Conservation (phyloP, 257 asterid species). For the Lithospermum erythrorhizon region DNA sequence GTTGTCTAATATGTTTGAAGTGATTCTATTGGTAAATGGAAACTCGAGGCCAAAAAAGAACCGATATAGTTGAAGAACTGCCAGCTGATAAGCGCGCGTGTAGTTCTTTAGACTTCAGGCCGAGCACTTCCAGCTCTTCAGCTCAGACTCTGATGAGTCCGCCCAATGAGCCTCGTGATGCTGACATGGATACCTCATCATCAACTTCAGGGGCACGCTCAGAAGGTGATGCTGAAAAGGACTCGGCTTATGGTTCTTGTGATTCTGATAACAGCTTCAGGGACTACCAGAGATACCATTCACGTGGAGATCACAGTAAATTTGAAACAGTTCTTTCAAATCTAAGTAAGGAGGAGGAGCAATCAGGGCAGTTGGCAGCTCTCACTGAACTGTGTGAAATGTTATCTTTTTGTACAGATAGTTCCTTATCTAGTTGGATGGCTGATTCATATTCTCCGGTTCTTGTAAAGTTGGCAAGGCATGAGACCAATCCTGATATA, state of each 20-base stretch:
- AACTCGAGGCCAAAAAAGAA: constrained; percentile 83
- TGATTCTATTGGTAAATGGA: constrained; percentile 32
- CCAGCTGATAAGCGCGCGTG: constrained; percentile 96
- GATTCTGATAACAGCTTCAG: constrained; percentile 60
- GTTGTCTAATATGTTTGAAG: background rate
- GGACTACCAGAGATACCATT: constrained; percentile 46
- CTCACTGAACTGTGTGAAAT: constrained; percentile 89
- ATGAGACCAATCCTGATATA: constrained; percentile 58
- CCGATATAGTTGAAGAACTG: constrained; percentile 57
- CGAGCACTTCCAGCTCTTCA: constrained; percentile 65
- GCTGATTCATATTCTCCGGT: constrained; percentile 67
- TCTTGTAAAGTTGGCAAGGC: constrained; percentile 68
- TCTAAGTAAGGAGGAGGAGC: constrained; percentile 53
- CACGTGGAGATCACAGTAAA: constrained; percentile 45
- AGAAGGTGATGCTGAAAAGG: constrained; percentile 71
- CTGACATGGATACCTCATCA: constrained; percentile 70
- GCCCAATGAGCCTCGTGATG: constrained; percentile 43
- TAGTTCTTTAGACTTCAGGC: constrained; percentile 57
- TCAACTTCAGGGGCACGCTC: constrained; percentile 73
- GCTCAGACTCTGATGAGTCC: constrained; percentile 38
- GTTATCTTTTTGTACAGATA: constrained; percentile 67
- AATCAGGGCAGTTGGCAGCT: constrained; percentile 68
- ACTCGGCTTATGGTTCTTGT: constrained; percentile 59
- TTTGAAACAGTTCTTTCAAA: constrained; percentile 48
- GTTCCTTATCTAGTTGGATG: constrained; percentile 63